A percentile compares a stretch with the other conserved stretches of the same genome.
These are phyloP conservation scores for Candida sanyaensis DNA, from an alignment of 1,139 yeast species.

Conservation along the genomic window DNA sequence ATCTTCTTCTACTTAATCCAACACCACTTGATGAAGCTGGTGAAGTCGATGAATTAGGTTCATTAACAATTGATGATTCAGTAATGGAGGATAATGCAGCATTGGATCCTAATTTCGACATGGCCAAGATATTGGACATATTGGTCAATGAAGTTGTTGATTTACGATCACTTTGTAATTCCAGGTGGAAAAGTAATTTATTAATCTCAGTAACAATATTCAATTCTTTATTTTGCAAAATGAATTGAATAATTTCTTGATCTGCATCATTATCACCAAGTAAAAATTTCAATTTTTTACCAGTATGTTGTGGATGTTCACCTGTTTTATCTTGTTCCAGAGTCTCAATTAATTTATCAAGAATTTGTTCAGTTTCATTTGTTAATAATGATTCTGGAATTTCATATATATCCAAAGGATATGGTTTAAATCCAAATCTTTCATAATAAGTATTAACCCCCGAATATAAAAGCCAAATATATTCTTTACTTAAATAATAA, in stretches of 20 bases:
- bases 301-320: constrained; percentile 14
- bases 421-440: constrained; percentile 41
- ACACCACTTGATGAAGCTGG: neutral
- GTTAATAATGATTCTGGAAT: constrained; percentile 28
- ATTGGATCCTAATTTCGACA: constrained; percentile 25
- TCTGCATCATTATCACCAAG: constrained; percentile 28
- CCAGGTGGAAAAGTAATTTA: constrained; percentile 36
- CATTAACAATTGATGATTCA: constrained; percentile 8
- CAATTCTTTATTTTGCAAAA: constrained; percentile 38
- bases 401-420: constrained; percentile 37
- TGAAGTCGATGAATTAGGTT: neutral
- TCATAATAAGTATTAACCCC: constrained; percentile 34
- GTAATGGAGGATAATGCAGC: constrained; percentile 24
- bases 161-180: constrained; percentile 33
- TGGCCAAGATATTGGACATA: constrained; percentile 26
- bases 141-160: constrained; percentile 40
- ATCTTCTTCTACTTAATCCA: constrained; percentile 22
- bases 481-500: constrained; percentile 38
- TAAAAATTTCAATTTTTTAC: constrained; percentile 34
- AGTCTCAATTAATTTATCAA: constrained; percentile 23
- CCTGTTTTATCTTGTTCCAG: constrained; percentile 10
- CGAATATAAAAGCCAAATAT: constrained; percentile 43
- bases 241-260: constrained; percentile 30
- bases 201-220: constrained; percentile 41
- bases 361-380: constrained; percentile 20